Percentiles rank a stretch among this genome's conserved stretches.
These are phyloP conservation scores for Gyrodon lividus DNA, from an alignment of 768 basidiomycete genomes.

Conservation along the genomic window DNA sequence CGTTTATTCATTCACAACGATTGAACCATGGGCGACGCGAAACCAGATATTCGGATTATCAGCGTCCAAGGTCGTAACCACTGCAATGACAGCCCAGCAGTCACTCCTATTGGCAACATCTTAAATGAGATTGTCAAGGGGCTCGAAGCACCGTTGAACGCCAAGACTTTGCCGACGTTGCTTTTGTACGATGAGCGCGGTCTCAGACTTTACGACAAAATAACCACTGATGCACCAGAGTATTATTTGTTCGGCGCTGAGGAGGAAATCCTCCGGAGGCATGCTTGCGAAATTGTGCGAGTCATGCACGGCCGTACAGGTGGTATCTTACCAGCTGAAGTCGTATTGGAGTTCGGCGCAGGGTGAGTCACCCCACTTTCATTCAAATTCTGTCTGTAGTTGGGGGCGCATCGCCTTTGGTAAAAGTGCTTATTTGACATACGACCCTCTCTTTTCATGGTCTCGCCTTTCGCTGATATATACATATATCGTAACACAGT, in stretches of 20 bases:
- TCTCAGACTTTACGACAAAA: constrained; percentile 80
- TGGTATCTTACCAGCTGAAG: constrained; percentile 42
- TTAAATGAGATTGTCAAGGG: constrained; percentile 51
- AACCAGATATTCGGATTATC: constrained; percentile 40
- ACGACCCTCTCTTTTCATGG: neutral
- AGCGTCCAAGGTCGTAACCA: constrained; percentile 42
- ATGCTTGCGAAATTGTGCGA: constrained; percentile 72
- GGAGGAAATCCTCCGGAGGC: constrained; percentile 73
- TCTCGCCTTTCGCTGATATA: constrained; percentile 10
- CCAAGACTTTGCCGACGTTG: constrained; percentile 74
- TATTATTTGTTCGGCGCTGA: constrained; percentile 93
- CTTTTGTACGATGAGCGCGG: constrained; percentile 87
- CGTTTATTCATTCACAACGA: neutral
- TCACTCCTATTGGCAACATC: constrained; percentile 37
- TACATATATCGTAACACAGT: constrained; percentile 38
- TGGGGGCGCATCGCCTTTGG: neutral
- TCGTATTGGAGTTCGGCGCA: constrained; percentile 89
- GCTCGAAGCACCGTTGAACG: constrained; percentile 49
- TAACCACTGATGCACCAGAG: constrained; percentile 73
- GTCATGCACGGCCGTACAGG: constrained; percentile 54
- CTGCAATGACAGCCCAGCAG: neutral
- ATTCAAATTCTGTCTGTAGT: neutral
- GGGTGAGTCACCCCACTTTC: constrained; percentile 56
- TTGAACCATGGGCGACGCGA: neutral
- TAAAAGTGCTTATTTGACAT: neutral